Base-by-base conservation (phyloP, 2,329 filamentous ascomycete species). In the Monilinia fructicola region DNA sequence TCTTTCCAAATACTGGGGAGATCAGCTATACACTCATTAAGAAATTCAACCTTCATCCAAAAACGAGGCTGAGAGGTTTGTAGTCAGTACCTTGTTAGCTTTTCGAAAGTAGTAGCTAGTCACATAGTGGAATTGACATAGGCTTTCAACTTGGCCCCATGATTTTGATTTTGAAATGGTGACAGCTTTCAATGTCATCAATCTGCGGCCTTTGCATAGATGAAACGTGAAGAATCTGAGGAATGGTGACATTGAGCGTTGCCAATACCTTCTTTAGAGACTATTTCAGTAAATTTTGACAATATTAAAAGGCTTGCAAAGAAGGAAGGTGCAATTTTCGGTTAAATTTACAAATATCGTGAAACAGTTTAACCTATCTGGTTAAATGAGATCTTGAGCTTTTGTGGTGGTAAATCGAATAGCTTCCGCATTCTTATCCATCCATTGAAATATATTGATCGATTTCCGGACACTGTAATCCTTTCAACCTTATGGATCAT, bases 1-100 rank as follows among this genome's bases (percentile, higher is more conserved):
- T 44, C 31, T 50, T 50, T 26, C 4, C 31, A 35, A 38, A 40
- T 26, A 50, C 44, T 61, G 21, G n/a, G 50, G 11, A 50, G 14
- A 52, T 50, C 28, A 50, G 21, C n/a, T 61, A n/a, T 50, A 26
- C n/a, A 35, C 28, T 61, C n/a, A 61, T 12, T 44, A 38, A 31
- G 9, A 23, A 14, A 31, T 38, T 26, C 31, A 50, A 61, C 58
- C 58, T 61, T 21, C 31, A 26, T 52, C 28, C 14, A 61, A 50
- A 31, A 38, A 50, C 58, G 23, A 61, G 58, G 58, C 58, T 61
- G 44, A n/a, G 16, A 50, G 3, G 12, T 26, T n/a, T 26, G 31
- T 21, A 61, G 28, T 50, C 31, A n/a, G 21, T 61, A 23, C 6
- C 50, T 26, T 0, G 38, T 38, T 31, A 23, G 31, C 9, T 38